Conservation (phyloP, 1,284 basidiomycete species). For the Agaricales sp. region DNA sequence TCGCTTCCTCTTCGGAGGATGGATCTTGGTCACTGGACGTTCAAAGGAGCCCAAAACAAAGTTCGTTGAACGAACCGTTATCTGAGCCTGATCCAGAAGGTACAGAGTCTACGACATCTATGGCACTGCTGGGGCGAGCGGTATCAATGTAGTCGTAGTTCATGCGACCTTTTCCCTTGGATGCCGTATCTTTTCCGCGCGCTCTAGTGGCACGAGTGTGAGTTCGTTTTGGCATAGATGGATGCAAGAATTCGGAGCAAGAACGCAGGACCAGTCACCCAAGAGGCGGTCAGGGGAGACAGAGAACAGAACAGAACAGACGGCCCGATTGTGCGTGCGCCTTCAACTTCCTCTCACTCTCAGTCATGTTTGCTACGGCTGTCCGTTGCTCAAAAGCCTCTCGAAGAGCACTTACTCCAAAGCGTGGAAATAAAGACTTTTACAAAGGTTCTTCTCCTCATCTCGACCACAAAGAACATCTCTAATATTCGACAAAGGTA, state of each 20-base stretch:
- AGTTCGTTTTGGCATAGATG: constrained; percentile 14
- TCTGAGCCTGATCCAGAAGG: constrained; percentile 16
- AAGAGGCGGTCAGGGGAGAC: no score
- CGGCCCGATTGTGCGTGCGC: constrained; percentile 6
- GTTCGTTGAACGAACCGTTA: constrained; percentile 15
- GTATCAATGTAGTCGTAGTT: constrained; percentile 13
- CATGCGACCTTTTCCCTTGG: constrained; percentile 6
- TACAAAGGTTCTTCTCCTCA: constrained; percentile 68
- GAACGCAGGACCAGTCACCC: no score
- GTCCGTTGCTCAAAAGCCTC: constrained; percentile 70
- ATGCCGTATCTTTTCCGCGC: constrained; percentile 13
- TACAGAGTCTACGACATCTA: constrained; percentile 28
- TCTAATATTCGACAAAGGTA: constrained; percentile 39
- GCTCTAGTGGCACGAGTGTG: no score
- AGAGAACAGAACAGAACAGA: constrained; percentile 4
- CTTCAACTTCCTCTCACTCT: constrained; percentile 1
- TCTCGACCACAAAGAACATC: background rate
- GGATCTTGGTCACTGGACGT: constrained; percentile 27
- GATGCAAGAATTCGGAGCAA: no score
- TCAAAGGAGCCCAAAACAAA: no score
- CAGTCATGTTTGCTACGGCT: constrained; percentile 57
- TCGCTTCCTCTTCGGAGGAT: constrained; percentile 13
- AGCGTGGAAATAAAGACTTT: constrained; percentile 85
- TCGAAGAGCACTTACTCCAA: constrained; percentile 68
- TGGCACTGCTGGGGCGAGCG: constrained; percentile 38